Base-by-base conservation (phyloP, 495 filamentous ascomycete species). In the Aspergillus sclerotioniger region DNA sequence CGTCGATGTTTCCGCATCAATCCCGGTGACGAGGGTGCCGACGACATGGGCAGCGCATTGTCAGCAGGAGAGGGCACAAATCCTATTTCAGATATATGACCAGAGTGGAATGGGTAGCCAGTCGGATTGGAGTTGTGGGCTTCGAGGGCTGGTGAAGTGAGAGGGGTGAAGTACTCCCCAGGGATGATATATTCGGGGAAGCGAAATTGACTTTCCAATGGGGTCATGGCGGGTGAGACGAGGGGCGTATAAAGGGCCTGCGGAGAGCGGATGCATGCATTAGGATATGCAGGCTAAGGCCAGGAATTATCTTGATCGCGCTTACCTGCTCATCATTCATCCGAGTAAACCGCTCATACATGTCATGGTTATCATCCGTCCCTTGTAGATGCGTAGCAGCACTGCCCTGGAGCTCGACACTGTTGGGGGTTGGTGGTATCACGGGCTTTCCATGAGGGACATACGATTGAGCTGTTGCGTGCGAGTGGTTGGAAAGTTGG, bases 151-250 rank as follows among this genome's bases (percentile, higher is more conserved):
- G 94, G 94, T 21, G 94, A 97, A 1, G 89, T 95, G 45, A 98
- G 77, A 6, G 94, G 94, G 62, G 91, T 97, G 67, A 98, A 96
- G 70, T 94, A 92, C 44, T 91, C 90, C n/a, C 88, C 86, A 9
- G 89, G 88, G 12, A 91, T 84, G 12, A 87, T 85, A 67, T 90
- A 97, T 57, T 92, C 90, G 10, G 86, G 84, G 44, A 92, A 84
- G 45, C 85, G 80, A 70, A 95, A 96, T 66, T 91, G 88, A 32
- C 84, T 82, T 60, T 96, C 92, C 47, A 94, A 80, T 28, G 94
- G 93, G 9, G 93, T 96, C 64, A 97, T 93, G 3, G 92, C 93
- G 17, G 94, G 94, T 33, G 94, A 97, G 8, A 96, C 90, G 29
- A 98, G 84, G 8, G 94, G 94, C 7, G 94, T 98, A 71, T 96